These are phyloP conservation scores for Wallacemonas sp. DNA, from an alignment of 208 protist genomes.

Conservation along the genomic window DNA sequence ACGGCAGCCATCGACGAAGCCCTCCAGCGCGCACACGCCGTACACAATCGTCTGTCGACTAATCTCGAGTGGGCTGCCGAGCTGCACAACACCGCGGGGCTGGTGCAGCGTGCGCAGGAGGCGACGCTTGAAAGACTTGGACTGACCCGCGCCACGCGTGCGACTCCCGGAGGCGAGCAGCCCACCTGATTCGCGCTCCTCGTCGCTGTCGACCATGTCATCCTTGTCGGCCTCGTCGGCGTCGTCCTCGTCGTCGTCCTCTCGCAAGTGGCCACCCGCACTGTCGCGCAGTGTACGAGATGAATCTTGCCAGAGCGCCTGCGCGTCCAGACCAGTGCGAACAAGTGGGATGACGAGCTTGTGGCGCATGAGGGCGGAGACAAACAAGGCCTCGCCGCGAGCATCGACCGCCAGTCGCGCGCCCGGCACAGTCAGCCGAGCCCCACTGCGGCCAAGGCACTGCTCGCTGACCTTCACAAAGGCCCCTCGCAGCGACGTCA, in stretches of 20 bases:
- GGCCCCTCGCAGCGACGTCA: slow-evolving; percentile 60
- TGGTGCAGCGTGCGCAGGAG: background rate
- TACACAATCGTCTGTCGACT: slow-evolving; percentile 77
- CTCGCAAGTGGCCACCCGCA: slow-evolving; percentile 17
- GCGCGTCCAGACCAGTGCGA: slow-evolving; percentile 21
- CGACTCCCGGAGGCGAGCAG: slow-evolving; percentile 4
- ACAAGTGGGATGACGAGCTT: slow-evolving; percentile 74
- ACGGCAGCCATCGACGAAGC: slow-evolving; percentile 45
- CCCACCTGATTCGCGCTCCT: slow-evolving; percentile 24
- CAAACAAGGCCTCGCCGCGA: slow-evolving; percentile 95
- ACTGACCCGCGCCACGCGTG: background rate
- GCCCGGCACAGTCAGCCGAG: slow-evolving; percentile 94
- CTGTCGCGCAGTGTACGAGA: background rate
- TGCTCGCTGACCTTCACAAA: slow-evolving; percentile 97
- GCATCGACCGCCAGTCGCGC: slow-evolving; percentile 95
- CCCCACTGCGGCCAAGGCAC: slow-evolving; percentile 96
- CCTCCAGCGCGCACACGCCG: slow-evolving; percentile 71
- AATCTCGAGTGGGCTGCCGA: slow-evolving; percentile 71
- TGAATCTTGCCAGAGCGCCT: slow-evolving; percentile 14
- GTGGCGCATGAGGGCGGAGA: slow-evolving; percentile 83
- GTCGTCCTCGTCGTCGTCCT: slow-evolving; percentile 18
- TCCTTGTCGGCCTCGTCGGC: slow-evolving; percentile 23
- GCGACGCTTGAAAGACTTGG: background rate
- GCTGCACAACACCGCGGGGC: slow-evolving; percentile 47
- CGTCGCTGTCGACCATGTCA: slow-evolving; percentile 22